A percentile compares a stretch with the other conserved stretches of the same genome.
Conservation (phyloP, 2,329 filamentous ascomycete species). For the Aspergillus fijiensis region DNA sequence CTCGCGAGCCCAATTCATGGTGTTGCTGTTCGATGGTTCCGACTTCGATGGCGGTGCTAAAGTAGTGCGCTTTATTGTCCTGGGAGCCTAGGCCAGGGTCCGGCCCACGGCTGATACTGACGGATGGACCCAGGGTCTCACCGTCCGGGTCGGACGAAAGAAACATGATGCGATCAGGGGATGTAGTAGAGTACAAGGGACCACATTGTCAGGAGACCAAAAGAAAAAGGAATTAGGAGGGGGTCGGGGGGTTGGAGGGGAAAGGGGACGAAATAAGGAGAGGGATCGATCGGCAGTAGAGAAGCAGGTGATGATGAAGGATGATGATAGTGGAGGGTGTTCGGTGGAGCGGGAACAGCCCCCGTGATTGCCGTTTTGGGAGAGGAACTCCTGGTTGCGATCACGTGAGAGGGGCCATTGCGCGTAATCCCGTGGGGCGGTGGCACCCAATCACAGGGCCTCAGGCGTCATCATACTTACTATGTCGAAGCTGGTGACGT, state of each 20-base stretch:
- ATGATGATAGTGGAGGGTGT: background rate
- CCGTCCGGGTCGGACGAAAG: background rate
- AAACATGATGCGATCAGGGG: constrained; percentile 3
- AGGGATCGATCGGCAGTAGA: background rate
- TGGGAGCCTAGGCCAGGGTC: background rate
- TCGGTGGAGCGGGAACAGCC: too few species aligned
- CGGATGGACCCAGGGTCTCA: background rate
- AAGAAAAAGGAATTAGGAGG: background rate
- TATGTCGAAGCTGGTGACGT: too few species aligned
- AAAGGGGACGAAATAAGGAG: background rate
- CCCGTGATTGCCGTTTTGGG: background rate
- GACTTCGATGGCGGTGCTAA: constrained; percentile 4
- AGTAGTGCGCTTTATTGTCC: constrained; percentile 3
- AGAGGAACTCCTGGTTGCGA: background rate
- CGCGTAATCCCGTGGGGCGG: constrained; percentile 2
- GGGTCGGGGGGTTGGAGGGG: background rate
- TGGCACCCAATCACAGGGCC: constrained; percentile 2
- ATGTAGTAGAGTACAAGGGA: background rate
- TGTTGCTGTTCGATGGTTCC: background rate
- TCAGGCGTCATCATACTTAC: background rate
- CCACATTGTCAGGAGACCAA: background rate
- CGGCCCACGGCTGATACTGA: constrained; percentile 1
- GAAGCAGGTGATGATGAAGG: background rate
- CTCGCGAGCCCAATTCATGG: background rate
- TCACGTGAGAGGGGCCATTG: background rate